phyloP scores from a whole-genome alignment of 192 early-diverging fungal species.

The Linnemannia exigua region DNA sequence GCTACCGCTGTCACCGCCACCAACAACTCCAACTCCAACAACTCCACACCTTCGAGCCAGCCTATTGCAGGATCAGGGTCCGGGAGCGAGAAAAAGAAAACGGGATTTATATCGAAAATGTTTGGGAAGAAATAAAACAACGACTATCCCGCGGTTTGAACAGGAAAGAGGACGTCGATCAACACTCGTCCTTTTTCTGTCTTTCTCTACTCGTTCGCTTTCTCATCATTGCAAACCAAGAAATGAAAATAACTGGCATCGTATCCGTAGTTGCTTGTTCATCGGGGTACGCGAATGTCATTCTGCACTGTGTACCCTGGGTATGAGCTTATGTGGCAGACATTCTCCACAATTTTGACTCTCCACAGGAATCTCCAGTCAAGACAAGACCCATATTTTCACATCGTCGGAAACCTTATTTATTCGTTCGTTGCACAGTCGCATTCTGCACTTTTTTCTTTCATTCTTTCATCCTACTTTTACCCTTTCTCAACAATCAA shows the following conservation, averaged over 20 bases:
- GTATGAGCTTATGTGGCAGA: neutral
- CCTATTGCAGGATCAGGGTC: slow-evolving; percentile 40
- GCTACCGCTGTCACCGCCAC: neutral
- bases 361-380: neutral
- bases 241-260: too few species aligned
- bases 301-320: too few species aligned
- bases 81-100: slow-evolving; percentile 49
- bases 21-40: neutral
- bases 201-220: neutral
- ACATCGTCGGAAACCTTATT: neutral
- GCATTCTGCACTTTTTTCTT: neutral
- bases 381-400: neutral
- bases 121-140: slow-evolving; percentile 49
- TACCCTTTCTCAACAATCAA: neutral
- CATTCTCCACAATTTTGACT: neutral
- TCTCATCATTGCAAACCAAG: neutral
- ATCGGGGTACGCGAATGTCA: neutral
- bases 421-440: neutral
- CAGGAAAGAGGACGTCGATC: neutral
- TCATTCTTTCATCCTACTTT: neutral
- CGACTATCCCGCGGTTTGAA: neutral
- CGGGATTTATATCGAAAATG: slow-evolving; percentile 53
- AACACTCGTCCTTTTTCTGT: neutral
- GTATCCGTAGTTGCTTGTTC: neutral
- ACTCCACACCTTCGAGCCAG: slow-evolving; percentile 5